Evolutionary conservation across 1,284 basidiomycete genomes (phyloP).

Genomic region (Boletellus sp.): DNA sequence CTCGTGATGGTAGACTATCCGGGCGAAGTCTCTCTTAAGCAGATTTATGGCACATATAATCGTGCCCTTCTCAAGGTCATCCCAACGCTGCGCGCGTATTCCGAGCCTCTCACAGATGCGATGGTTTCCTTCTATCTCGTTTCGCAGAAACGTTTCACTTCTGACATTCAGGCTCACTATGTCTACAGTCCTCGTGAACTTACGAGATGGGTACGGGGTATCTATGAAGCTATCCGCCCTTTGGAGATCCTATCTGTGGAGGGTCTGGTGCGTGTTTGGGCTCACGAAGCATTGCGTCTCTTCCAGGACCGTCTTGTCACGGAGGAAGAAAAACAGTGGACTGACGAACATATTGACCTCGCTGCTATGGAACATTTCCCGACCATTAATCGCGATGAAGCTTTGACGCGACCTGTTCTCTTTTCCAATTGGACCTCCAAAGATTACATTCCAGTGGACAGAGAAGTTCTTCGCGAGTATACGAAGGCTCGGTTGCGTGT

Average conservation of each 20-base stretch:
- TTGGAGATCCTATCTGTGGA: slow-evolving; percentile 89
- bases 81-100: slow-evolving; percentile 89
- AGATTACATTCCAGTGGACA: slow-evolving; percentile 91
- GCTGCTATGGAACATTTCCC: slow-evolving; percentile 90
- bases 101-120: slow-evolving; percentile 92
- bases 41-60: slow-evolving; percentile 99
- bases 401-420: slow-evolving; percentile 85
- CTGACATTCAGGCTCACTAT: slow-evolving; percentile 96
- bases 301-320: slow-evolving; percentile 97
- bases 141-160: slow-evolving; percentile 93
- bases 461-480: slow-evolving; percentile 91
- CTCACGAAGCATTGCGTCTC: slow-evolving; percentile 93
- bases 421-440: slow-evolving; percentile 99
- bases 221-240: slow-evolving; percentile 94
- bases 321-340: slow-evolving; percentile 92
- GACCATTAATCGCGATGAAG: slow-evolving; percentile 81
- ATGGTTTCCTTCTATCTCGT: slow-evolving; percentile 97
- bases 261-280: slow-evolving; percentile 96
- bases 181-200: slow-evolving; percentile 99
- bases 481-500: slow-evolving; percentile 93
- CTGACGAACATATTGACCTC: slow-evolving; percentile 88
- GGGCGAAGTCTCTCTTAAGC: slow-evolving; percentile 93
- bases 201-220: slow-evolving; percentile 95
- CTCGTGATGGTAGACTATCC: slow-evolving; percentile 99
- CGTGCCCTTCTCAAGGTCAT: slow-evolving; percentile 94